Evolutionary conservation across 1,139 yeast species (phyloP).

Genomic region (Taphrina confusa): DNA sequence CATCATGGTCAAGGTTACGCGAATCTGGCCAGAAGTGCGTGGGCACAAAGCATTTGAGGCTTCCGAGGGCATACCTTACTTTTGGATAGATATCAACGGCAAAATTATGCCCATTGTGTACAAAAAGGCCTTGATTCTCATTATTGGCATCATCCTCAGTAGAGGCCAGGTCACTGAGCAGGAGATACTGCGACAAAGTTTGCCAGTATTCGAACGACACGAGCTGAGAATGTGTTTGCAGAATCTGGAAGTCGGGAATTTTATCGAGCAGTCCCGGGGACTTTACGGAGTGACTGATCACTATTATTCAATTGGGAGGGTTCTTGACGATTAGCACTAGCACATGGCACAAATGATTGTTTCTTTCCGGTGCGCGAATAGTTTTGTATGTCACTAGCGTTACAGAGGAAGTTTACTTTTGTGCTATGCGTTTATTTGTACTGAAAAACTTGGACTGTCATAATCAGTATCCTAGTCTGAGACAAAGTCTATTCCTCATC

Average conservation of each 20-base stretch:
- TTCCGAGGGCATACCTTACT: background rate
- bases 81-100: conserved; percentile 27
- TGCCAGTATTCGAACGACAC: conserved; percentile 6
- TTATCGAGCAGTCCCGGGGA: background rate
- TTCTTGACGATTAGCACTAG: no score
- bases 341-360: no score
- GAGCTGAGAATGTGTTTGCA: conserved; percentile 4
- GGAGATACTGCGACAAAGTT: background rate
- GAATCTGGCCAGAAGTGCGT: background rate
- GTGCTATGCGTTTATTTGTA: conserved; percentile 3
- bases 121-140: conserved; percentile 1
- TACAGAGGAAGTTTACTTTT: background rate
- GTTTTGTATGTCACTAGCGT: no score
- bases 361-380: no score
- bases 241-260: background rate
- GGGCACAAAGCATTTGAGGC: background rate
- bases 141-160: background rate
- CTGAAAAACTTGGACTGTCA: background rate
- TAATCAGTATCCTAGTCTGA: no score
- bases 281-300: background rate
- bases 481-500: background rate
- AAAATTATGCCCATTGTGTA: background rate
- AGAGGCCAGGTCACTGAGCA: background rate
- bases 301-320: conserved; percentile 1
- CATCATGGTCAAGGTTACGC: background rate